These are phyloP conservation scores for Euryodendron excelsum DNA, from an alignment of 148 eudicot genomes.

Conservation along the genomic window DNA sequence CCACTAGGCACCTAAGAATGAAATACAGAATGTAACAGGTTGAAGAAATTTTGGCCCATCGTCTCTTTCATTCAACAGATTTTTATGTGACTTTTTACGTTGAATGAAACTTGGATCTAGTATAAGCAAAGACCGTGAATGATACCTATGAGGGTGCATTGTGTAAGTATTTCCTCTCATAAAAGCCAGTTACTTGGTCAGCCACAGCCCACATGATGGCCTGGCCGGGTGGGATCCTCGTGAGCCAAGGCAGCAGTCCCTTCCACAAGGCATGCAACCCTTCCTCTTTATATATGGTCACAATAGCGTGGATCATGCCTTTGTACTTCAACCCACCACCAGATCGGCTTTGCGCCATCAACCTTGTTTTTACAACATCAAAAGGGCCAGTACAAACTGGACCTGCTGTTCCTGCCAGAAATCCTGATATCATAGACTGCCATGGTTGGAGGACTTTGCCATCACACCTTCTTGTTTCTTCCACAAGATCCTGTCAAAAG, in stretches of 20 bases:
- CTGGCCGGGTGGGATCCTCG: conserved; percentile 99
- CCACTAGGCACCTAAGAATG: not conserved
- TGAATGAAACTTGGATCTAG: not conserved
- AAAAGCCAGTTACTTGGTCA: conserved; percentile 84
- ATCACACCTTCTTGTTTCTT: conserved; percentile 86
- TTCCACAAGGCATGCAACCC: conserved; percentile 85
- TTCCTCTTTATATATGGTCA: conserved; percentile 74
- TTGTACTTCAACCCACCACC: conserved; percentile 64
- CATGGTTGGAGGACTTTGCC: conserved; percentile 75
- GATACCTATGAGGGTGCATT: conserved; percentile 34
- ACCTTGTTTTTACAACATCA: conserved; percentile 93
- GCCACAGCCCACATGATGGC: conserved; percentile 99
- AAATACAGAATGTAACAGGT: not conserved
- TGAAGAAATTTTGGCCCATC: not conserved
- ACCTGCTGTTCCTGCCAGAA: conserved; percentile 94
- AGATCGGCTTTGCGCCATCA: conserved; percentile 82
- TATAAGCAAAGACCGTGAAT: not conserved
- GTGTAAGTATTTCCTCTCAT: conserved; percentile 64
- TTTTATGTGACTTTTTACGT: too few relatives aligned
- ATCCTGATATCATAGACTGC: conserved; percentile 97
- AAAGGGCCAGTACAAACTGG: conserved; percentile 94
- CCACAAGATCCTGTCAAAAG: conserved; percentile 73
- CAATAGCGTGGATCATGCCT: conserved; percentile 86
- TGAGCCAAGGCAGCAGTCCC: conserved; percentile 82
- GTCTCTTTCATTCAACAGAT: not conserved